These are phyloP conservation scores for Echria macrotheca DNA, from an alignment of 495 filamentous ascomycete species.

Conservation along the genomic window DNA sequence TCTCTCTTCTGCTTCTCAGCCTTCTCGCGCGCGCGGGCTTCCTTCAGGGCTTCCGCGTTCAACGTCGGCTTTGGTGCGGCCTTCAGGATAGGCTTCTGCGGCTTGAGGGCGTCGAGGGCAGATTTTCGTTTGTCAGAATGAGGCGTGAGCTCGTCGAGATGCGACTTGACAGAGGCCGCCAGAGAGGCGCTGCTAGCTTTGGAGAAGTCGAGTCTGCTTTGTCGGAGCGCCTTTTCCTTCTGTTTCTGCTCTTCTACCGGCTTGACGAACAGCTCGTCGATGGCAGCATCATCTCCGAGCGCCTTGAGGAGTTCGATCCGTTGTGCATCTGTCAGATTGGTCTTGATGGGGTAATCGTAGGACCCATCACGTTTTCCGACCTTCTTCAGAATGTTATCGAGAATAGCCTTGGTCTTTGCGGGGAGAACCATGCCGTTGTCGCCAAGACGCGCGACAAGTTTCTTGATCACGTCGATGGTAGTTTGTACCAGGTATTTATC, in stretches of 20 bases:
- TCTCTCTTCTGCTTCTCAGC: constrained; percentile 70
- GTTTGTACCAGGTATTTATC: constrained; percentile 76
- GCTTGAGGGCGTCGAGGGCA: constrained; percentile 18
- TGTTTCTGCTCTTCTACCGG: constrained; percentile 41
- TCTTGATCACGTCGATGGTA: constrained; percentile 57
- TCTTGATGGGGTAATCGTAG: constrained; percentile 52
- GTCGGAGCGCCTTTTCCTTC: constrained; percentile 49
- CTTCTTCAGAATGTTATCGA: constrained; percentile 46
- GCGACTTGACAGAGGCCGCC: constrained; percentile 35
- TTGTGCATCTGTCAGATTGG: constrained; percentile 68
- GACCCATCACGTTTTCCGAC: constrained; percentile 21
- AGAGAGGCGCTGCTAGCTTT: constrained; percentile 14
- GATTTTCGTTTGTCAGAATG: constrained; percentile 35
- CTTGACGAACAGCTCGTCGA: constrained; percentile 41
- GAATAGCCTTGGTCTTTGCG: constrained; percentile 54
- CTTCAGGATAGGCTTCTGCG: constrained; percentile 22
- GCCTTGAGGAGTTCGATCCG: constrained; percentile 77
- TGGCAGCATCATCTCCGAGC: constrained; percentile 64
- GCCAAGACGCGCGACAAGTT: constrained; percentile 67
- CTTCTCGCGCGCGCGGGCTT: constrained; percentile 63
- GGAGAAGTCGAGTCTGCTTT: constrained; percentile 60
- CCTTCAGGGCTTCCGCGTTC: constrained; percentile 51
- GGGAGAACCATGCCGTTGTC: constrained; percentile 65
- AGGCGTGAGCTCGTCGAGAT: constrained; percentile 28
- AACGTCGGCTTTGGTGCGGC: constrained; percentile 34